Conservation (phyloP, 805 yeast species). For the Candida incommunis region DNA sequence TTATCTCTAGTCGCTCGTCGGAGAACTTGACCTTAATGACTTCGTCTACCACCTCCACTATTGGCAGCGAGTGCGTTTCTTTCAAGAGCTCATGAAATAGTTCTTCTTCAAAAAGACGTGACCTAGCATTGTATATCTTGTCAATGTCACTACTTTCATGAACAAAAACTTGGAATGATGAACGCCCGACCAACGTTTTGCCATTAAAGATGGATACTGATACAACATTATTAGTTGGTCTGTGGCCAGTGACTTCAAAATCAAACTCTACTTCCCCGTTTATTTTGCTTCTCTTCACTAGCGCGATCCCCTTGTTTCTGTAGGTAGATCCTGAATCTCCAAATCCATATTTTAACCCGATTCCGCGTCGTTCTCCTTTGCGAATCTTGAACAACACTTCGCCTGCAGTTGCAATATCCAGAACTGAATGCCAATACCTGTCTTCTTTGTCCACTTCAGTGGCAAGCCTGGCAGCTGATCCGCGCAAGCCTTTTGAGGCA, state of each 20-base stretch:
- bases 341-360: conserved; percentile 82
- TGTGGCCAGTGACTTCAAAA: neutral
- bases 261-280: neutral
- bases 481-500: conserved; percentile 36
- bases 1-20: conserved; percentile 59
- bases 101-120: conserved; percentile 77
- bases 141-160: conserved; percentile 13
- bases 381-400: conserved; percentile 59
- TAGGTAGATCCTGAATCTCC: conserved; percentile 81
- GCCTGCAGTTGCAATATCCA: conserved; percentile 26
- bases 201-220: neutral
- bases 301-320: conserved; percentile 62
- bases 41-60: conserved; percentile 52
- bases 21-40: conserved; percentile 52
- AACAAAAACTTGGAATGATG: neutral
- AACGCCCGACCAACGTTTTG: neutral
- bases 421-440: conserved; percentile 48
- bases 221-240: neutral
- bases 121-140: conserved; percentile 55
- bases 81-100: conserved; percentile 60
- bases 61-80: conserved; percentile 58
- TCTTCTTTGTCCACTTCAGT: conserved; percentile 47
- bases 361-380: conserved; percentile 38
- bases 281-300: conserved; percentile 34
- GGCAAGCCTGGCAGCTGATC: conserved; percentile 36